These are phyloP conservation scores for Eurotiales sp. DNA, from an alignment of 2,329 filamentous ascomycete species.

Conservation along the genomic window DNA sequence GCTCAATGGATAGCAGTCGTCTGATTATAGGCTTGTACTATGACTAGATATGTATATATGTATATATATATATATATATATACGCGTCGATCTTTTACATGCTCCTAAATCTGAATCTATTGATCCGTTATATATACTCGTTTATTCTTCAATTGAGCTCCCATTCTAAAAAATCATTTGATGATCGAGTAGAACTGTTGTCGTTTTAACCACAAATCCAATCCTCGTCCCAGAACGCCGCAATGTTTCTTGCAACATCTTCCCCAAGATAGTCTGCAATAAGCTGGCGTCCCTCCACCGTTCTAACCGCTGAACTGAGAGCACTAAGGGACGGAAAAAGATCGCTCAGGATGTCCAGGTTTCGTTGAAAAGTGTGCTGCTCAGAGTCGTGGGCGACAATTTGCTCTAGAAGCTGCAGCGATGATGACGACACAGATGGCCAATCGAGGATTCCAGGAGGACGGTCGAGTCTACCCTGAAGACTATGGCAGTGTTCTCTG, in stretches of 20 bases:
- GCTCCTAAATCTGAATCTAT: too few relatives aligned
- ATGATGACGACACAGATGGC: slow-evolving; percentile 8
- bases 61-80: too few relatives aligned
- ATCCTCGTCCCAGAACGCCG: slow-evolving; percentile 38
- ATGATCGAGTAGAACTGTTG: too few relatives aligned
- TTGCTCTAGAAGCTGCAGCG: slow-evolving; percentile 21
- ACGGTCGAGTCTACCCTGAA: slow-evolving; percentile 24
- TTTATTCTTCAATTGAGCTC: too few relatives aligned
- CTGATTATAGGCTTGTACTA: too few relatives aligned
- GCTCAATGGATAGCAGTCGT: too few relatives aligned
- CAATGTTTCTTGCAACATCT: slow-evolving; percentile 25
- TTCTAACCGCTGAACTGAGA: slow-evolving; percentile 20
- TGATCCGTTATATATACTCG: too few relatives aligned
- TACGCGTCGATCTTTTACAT: too few relatives aligned
- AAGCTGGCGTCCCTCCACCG: slow-evolving; percentile 18
- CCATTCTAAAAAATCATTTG: too few relatives aligned
- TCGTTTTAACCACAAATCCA: slow-evolving; percentile 24
- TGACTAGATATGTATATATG: too few relatives aligned
- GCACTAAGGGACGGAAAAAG: slow-evolving; percentile 23
- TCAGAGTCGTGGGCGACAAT: slow-evolving; percentile 17
- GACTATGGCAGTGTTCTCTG: slow-evolving; percentile 31
- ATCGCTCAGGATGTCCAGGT: slow-evolving; percentile 30
- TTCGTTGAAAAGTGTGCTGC: slow-evolving; percentile 24
- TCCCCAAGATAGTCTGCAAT: slow-evolving; percentile 33
- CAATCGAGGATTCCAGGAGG: background rate